A percentile compares a stretch with the other conserved stretches of the same genome.
These are phyloP conservation scores for Hirschfeldia incana DNA, from an alignment of 345 rosid species.

Conservation along the genomic window DNA sequence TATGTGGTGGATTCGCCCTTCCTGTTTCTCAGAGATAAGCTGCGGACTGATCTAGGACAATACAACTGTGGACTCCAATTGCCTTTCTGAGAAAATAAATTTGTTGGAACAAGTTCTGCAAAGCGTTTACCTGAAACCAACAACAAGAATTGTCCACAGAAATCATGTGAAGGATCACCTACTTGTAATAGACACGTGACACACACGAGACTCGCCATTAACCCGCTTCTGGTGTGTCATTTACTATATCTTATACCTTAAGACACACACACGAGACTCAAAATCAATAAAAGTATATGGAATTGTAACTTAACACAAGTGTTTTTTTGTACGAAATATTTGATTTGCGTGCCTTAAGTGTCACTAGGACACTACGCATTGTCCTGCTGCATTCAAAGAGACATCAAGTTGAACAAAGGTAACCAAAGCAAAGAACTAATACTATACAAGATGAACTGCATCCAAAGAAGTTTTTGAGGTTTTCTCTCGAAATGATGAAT, in stretches of 20 bases:
- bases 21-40: background rate
- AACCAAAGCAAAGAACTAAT: background rate
- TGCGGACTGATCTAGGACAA: background rate
- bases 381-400: background rate
- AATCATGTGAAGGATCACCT: background rate
- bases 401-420: background rate
- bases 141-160: background rate
- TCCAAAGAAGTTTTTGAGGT: background rate
- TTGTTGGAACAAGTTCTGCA: background rate
- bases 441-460: background rate
- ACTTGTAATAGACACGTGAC: background rate
- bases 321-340: too few species aligned
- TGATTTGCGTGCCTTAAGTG: too few species aligned
- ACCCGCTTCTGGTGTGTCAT: background rate
- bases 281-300: too few species aligned
- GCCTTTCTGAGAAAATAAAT: background rate
- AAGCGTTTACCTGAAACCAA: background rate
- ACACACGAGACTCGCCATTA: too few species aligned
- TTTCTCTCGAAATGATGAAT: background rate
- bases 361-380: background rate
- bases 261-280: too few species aligned
- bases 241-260: background rate
- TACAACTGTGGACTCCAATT: background rate
- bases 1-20: conserved; percentile 61
- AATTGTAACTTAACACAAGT: too few species aligned